These are phyloP conservation scores for Aspergillus fumigatiaffinis DNA, from an alignment of 2,329 filamentous ascomycete species.

Conservation along the genomic window DNA sequence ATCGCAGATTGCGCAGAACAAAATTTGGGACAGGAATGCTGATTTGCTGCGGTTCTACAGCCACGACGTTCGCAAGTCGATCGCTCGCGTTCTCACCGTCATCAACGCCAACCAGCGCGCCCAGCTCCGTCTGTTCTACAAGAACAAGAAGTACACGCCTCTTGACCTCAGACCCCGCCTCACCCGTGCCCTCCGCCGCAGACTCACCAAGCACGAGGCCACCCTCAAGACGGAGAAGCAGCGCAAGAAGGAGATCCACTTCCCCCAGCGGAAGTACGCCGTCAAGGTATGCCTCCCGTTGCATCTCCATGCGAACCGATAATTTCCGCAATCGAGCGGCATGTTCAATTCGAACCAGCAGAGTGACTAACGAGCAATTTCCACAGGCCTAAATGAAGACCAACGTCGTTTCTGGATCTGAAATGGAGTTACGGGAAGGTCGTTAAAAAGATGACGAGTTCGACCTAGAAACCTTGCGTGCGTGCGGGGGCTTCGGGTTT, in stretches of 20 bases:
- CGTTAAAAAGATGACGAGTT: constrained; percentile 27
- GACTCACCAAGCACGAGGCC: constrained; percentile 88
- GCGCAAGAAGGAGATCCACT: constrained; percentile 93
- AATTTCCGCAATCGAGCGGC: background rate
- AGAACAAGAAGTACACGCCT: constrained; percentile 99
- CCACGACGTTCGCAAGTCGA: constrained; percentile 99
- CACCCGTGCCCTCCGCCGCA: constrained; percentile 95
- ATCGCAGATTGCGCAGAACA: background rate
- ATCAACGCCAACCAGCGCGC: constrained; percentile 99
- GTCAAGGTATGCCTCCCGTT: constrained; percentile 72
- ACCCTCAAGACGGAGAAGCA: constrained; percentile 83
- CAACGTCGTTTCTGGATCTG: constrained; percentile 27
- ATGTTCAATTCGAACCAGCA: background rate
- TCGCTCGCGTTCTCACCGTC: constrained; percentile 96
- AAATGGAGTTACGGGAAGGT: constrained; percentile 35
- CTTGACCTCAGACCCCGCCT: constrained; percentile 98
- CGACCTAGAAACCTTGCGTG: constrained; percentile 27
- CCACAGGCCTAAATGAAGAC: constrained; percentile 29
- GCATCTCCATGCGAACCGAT: background rate
- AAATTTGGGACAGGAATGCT: constrained; percentile 18
- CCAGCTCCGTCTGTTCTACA: constrained; percentile 98
- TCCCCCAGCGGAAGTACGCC: constrained; percentile 98
- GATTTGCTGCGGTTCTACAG: constrained; percentile 47
- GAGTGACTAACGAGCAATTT: constrained; percentile 6
- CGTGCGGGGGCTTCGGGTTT: constrained; percentile 25